Evolutionary conservation across 2,329 filamentous ascomycete genomes (phyloP), one percentile per base, ranked within the genome.

Genomic region (Aureobasidium sp.): DNA sequence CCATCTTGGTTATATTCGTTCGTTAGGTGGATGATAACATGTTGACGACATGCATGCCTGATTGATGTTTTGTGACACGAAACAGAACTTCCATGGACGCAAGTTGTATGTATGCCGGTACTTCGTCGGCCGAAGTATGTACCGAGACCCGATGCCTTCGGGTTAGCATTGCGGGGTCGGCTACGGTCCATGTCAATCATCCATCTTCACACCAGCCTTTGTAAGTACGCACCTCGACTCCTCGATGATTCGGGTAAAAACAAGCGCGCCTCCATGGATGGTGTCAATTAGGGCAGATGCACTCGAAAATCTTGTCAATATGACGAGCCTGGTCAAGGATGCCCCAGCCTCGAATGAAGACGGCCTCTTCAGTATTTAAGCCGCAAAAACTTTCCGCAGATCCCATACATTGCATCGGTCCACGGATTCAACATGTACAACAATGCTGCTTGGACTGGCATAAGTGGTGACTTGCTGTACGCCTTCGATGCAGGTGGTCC

Each of bases 341-440:
- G 22, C 22, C 14, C 12, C 31, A 9, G 29, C 31, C 31, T 33
- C 31, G 11, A 19, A 14, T 5, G 12, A 15, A 17, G 19, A 11
- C 4, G 17, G 14, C 24, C 15, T 19, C 19, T 17, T 24, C 12
- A 24, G 24, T 19, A 42, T 27, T 17, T 42, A 29, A 40, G 24
- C 39, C 78, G 82, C 17, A 70, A 74, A 49, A 76, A 75, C 2
- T 85, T 78, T 63, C 81, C 83, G 0, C 77, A 81, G 29, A 67
- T 85, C 7, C 80, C 82, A 65, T 85, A 83, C 69, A 82, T 85
- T 60, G 73, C 72, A 15, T 82, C 79, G 0, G 69, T 84, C 1
- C 83, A 85, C 66, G 81, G 76, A 7, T 85, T 78, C 77, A 81
- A 81, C 65, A 73, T 80, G 52, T 86, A 85, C 64, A 75, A 74